These are phyloP conservation scores for Sphagnum fallax DNA, from an alignment of 228 moss, liverwort and hornwort species.

Conservation along the genomic window DNA sequence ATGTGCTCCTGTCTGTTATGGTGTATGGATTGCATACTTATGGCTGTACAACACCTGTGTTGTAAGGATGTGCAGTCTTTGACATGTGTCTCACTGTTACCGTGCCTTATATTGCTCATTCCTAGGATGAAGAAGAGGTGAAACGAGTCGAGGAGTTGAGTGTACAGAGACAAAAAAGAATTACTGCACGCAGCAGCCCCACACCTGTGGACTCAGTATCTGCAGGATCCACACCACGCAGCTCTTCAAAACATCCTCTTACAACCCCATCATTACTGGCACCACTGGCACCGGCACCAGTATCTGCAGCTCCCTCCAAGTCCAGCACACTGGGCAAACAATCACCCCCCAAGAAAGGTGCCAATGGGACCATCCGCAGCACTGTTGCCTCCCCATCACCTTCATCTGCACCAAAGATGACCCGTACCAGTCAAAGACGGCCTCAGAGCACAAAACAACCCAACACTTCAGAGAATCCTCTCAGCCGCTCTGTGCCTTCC, in stretches of 20 bases:
- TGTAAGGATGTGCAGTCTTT: too few species aligned
- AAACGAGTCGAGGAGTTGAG: conserved; percentile 77
- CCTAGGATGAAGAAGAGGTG: conserved; percentile 77
- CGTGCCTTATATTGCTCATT: background rate
- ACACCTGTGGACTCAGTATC: conserved; percentile 40
- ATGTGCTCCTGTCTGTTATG: too few species aligned
- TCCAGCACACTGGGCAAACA: conserved; percentile 48
- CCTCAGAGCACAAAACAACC: conserved; percentile 22
- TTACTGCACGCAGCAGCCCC: conserved; percentile 49
- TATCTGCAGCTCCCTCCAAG: conserved; percentile 58
- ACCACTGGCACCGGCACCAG: conserved; percentile 35
- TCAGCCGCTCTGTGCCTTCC: conserved; percentile 82
- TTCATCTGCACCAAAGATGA: conserved; percentile 25
- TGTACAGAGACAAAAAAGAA: conserved; percentile 72
- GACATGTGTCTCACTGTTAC: too few species aligned
- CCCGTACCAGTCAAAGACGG: conserved; percentile 27
- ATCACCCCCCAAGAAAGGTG: conserved; percentile 56
- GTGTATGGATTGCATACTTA: too few species aligned
- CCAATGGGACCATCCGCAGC: conserved; percentile 19
- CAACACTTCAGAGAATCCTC: conserved; percentile 59
- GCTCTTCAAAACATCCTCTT: conserved; percentile 13
- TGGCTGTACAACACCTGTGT: too few species aligned
- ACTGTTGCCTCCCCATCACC: conserved; percentile 19
- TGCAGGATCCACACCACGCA: conserved; percentile 57
- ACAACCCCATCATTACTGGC: conserved; percentile 18